A percentile compares a stretch with the other conserved stretches of the same genome.
phyloP scores from a whole-genome alignment of 306 rosid species.

The Canavalia ensiformis region DNA sequence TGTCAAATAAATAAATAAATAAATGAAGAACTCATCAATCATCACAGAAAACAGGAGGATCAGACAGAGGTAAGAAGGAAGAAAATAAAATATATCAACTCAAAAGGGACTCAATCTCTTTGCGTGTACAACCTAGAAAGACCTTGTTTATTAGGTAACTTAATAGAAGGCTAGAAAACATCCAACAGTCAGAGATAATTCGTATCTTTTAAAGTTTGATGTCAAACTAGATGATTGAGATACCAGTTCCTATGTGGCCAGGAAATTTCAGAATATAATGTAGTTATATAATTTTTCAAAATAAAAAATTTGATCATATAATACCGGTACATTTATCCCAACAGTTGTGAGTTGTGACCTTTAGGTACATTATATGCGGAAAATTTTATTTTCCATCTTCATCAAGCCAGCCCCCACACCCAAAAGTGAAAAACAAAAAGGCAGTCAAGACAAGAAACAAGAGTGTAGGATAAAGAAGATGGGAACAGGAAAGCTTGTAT shows the following conservation, averaged over 20 bases:
- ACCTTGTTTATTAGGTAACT: conserved; percentile 18
- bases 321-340: conserved; percentile 6
- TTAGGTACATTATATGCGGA: not conserved
- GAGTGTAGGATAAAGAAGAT: conserved; percentile 18
- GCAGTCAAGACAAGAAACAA: conserved; percentile 25
- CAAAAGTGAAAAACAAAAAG: conserved; percentile 17
- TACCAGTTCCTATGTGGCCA: conserved; percentile 11
- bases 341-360: not conserved
- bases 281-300: not conserved
- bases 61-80: conserved; percentile 16
- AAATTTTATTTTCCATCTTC: conserved; percentile 7
- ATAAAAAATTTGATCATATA: not conserved
- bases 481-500: conserved; percentile 28
- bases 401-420: conserved; percentile 23
- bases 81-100: conserved; percentile 33
- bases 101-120: conserved; percentile 24
- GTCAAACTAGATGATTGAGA: conserved; percentile 28
- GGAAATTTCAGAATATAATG: conserved; percentile 30
- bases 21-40: conserved; percentile 1
- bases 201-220: conserved; percentile 35
- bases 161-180: conserved; percentile 21
- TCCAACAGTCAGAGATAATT: conserved; percentile 29
- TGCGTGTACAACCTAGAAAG: conserved; percentile 1
- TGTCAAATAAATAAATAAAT: not conserved
- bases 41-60: conserved; percentile 9